Evolutionary conservation across 352 stramenopile species (phyloP).

Genomic region (Phytopythium delawarense): DNA sequence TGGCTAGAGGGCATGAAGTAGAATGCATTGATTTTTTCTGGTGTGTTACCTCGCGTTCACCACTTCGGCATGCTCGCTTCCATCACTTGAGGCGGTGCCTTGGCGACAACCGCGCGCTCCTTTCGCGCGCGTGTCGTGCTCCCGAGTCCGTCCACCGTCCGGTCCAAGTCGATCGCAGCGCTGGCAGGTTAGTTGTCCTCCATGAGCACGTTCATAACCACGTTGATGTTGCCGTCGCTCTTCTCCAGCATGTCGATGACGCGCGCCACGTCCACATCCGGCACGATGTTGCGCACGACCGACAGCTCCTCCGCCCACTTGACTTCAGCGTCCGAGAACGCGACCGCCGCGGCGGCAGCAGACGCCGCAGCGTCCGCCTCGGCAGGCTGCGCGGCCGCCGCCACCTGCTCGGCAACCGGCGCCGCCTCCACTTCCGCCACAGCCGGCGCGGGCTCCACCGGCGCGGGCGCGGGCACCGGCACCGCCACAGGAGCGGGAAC

Average conservation of each 20-base stretch:
- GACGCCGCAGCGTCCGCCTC: no score
- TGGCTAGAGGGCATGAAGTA: background rate
- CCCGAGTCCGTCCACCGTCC: background rate
- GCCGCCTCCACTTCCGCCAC: background rate
- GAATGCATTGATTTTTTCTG: background rate
- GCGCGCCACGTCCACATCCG: conserved; percentile 35
- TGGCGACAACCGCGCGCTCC: background rate
- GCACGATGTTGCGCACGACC: conserved; percentile 76
- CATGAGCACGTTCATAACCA: conserved; percentile 80
- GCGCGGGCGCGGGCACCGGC: conserved; percentile 16
- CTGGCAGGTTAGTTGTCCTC: conserved; percentile 45
- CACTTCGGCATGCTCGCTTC: no score
- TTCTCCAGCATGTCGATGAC: conserved; percentile 69
- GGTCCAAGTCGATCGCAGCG: background rate
- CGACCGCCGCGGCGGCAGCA: background rate
- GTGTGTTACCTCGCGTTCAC: background rate
- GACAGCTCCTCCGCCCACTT: conserved; percentile 72
- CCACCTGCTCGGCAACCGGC: background rate
- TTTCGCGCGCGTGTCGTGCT: background rate
- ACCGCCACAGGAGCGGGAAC: conserved; percentile 19
- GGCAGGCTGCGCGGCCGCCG: background rate
- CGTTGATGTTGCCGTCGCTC: conserved; percentile 74
- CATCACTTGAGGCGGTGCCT: background rate
- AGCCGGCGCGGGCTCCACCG: background rate
- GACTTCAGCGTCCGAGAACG: conserved; percentile 56